These are phyloP conservation scores for Rutidosis leptorrhynchoides DNA, from an alignment of 129 eudicot genomes.

Conservation along the genomic window DNA sequence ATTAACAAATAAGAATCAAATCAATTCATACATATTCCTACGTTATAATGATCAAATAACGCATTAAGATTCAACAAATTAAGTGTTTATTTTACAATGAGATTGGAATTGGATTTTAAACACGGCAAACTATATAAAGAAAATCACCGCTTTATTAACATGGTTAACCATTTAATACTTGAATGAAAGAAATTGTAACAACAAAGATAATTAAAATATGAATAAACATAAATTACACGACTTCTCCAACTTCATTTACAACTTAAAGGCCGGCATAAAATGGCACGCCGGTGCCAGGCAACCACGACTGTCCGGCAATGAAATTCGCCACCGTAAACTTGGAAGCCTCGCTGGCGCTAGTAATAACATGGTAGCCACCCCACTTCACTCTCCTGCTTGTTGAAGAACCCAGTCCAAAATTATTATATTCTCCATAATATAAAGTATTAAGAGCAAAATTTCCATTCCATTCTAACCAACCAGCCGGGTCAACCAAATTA, in stretches of 20 bases:
- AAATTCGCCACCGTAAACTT: slow-evolving; percentile 44
- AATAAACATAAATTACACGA: neutral
- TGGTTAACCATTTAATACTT: neutral
- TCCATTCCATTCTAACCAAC: slow-evolving; percentile 69
- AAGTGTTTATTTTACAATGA: too few relatives aligned
- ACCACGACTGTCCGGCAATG: slow-evolving; percentile 55
- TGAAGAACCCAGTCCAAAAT: slow-evolving; percentile 57
- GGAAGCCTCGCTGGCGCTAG: slow-evolving; percentile 40
- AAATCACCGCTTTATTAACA: neutral
- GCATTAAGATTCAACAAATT: too few relatives aligned
- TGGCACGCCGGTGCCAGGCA: slow-evolving; percentile 55
- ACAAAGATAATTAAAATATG: neutral
- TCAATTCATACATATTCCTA: too few relatives aligned
- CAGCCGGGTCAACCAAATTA: slow-evolving; percentile 46
- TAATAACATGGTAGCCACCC: slow-evolving; percentile 52
- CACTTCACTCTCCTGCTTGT: slow-evolving; percentile 51
- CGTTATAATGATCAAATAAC: too few relatives aligned
- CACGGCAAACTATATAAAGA: neutral
- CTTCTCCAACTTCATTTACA: neutral
- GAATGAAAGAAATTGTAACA: neutral
- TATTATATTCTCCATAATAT: slow-evolving; percentile 61
- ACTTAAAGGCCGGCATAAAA: slow-evolving; percentile 43
- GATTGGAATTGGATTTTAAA: neutral
- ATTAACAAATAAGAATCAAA: too few relatives aligned
- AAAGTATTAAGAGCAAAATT: slow-evolving; percentile 44